Base-by-base conservation (phyloP, 83 land plant species). In the Picea abies region DNA sequence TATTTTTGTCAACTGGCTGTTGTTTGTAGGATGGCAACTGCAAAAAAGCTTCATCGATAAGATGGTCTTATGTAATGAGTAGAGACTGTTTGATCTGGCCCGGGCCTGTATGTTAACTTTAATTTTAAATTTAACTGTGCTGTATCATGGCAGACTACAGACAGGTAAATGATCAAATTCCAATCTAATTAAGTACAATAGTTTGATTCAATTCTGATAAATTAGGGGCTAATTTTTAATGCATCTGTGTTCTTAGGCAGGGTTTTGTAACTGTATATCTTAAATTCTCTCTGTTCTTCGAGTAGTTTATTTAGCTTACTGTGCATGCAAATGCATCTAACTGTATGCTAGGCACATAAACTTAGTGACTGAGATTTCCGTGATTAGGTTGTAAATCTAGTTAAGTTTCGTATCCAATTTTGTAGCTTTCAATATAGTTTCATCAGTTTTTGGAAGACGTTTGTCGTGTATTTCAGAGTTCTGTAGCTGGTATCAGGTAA, bases 191-290 rank as follows among this genome's bases (percentile, higher is more conserved):
- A 73, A 52, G 39, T 73, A 44, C 20, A n/a, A 20, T 52, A 4
- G 22, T 73, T 73, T 73, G 52, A 71, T 71, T 71, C 6, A 39
- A 71, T n/a, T 71, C 76, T 71, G 76, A 5, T 32, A 25, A 68
- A 68, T 35, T 69, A 32, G 37, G 41, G 19, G 12, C 72, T 69
- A 32, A 4, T 69, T 23, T 69, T 29, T 29, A 69, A 69, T 29
- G 0, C 7, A 35, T 14, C 44, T 25, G 37, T 32, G 37, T 32
- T 69, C 16, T 69, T 26, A 15, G 41, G 41, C 41, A 35, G 56
- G 56, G 32, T 69, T 32, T 19, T 35, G 25, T 73, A 9, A 41
- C 41, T 44, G 1, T 44, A 20, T 47, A 20, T 73, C 47, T 73
- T 23, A 73, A 73, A 73, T 44, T 73, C 77, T 9, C 56, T 44